Evolutionary conservation across 2,329 filamentous ascomycete species (phyloP).

Genomic region (Alternaria rosae): DNA sequence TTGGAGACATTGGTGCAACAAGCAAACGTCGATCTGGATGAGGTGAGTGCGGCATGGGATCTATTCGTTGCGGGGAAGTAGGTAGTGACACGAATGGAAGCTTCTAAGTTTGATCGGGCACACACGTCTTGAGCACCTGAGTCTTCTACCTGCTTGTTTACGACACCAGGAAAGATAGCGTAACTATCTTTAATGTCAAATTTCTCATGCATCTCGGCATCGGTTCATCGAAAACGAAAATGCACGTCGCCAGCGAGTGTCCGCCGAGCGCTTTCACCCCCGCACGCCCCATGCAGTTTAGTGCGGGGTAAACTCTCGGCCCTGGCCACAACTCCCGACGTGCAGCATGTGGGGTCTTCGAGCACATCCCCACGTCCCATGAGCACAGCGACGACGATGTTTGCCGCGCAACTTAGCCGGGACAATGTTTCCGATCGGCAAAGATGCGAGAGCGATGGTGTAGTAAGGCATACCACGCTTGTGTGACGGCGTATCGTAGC

Average conservation of each 20-base stretch:
- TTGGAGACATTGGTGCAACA: constrained; percentile 19
- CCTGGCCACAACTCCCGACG: neutral
- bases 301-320: constrained; percentile 15
- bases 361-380: constrained; percentile 7
- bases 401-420: neutral
- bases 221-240: neutral
- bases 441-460: neutral
- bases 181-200: neutral
- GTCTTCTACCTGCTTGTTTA: neutral
- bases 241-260: neutral
- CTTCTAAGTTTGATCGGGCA: neutral
- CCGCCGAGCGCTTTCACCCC: constrained; percentile 13
- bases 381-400: neutral
- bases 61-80: constrained; percentile 24
- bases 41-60: constrained; percentile 30
- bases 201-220: neutral
- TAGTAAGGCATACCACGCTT: neutral
- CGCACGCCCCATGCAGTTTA: constrained; percentile 10
- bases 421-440: neutral
- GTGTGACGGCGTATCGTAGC: neutral
- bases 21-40: constrained; percentile 28
- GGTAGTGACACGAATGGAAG: neutral
- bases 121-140: neutral
- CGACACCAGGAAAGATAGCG: neutral
- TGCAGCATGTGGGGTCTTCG: constrained; percentile 18